Percentiles rank a stretch among this genome's conserved stretches.
Evolutionary conservation across 345 rosid genomes (phyloP).

Genomic region (Rhizophora apiculata): DNA sequence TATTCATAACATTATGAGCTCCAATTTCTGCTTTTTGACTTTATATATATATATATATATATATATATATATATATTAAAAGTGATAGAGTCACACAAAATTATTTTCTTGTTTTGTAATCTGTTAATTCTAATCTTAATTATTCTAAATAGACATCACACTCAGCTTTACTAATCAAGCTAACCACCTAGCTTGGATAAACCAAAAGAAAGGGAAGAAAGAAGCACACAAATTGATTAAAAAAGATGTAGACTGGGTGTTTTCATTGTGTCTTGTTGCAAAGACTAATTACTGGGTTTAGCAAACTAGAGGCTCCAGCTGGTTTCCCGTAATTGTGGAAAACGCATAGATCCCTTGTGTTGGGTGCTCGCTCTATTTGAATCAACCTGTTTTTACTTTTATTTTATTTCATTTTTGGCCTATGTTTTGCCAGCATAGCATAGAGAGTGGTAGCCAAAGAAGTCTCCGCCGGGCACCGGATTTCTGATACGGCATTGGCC

Average conservation of each 20-base stretch:
- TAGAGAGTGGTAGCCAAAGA: background rate
- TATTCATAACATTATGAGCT: too few species aligned
- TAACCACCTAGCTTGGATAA: too few species aligned
- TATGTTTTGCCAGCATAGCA: slow-evolving; percentile 3
- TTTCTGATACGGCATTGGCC: background rate
- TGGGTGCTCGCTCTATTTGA: background rate
- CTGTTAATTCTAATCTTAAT: too few species aligned
- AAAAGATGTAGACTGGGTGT: background rate
- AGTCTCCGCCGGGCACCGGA: background rate
- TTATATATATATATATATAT: too few species aligned
- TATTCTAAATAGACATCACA: too few species aligned
- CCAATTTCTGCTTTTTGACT: too few species aligned
- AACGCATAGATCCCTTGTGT: background rate
- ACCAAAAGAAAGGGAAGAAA: too few species aligned
- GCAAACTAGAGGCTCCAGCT: background rate
- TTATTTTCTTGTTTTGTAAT: too few species aligned
- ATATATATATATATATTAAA: too few species aligned
- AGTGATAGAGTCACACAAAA: too few species aligned
- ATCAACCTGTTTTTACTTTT: slow-evolving; percentile 2
- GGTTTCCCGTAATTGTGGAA: background rate
- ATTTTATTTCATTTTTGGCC: background rate
- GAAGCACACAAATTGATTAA: too few species aligned
- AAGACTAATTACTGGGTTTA: slow-evolving; percentile 4
- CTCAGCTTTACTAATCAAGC: too few species aligned
- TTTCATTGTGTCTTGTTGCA: slow-evolving; percentile 16